Percentiles rank a stretch among this genome's conserved stretches.
phyloP scores from a whole-genome alignment of 257 asterid genomes.

The Solanum okadae region DNA sequence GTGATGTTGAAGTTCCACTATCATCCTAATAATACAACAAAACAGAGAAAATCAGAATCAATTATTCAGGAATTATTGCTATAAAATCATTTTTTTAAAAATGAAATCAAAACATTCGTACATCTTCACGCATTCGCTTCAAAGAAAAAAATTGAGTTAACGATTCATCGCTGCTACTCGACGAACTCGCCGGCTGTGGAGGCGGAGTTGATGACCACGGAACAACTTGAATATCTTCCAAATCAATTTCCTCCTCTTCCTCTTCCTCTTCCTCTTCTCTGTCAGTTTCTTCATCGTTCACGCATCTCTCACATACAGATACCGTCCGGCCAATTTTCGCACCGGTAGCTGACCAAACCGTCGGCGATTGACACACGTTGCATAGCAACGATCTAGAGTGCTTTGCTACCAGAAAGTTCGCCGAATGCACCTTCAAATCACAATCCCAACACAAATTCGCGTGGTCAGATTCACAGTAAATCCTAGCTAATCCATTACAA shows the following conservation, averaged over 20 bases:
- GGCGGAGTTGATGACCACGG: slow-evolving; percentile 18
- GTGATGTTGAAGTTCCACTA: background rate
- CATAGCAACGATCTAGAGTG: slow-evolving; percentile 32
- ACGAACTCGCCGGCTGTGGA: slow-evolving; percentile 19
- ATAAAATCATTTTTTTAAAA: background rate
- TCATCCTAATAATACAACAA: background rate
- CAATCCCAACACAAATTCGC: slow-evolving; percentile 50
- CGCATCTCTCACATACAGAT: slow-evolving; percentile 22
- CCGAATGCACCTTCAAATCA: slow-evolving; percentile 51
- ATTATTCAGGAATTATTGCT: too few species aligned
- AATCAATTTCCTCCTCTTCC: slow-evolving; percentile 5
- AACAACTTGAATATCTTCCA: slow-evolving; percentile 10
- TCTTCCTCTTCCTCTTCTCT: background rate
- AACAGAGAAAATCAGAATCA: background rate
- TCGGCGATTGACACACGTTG: slow-evolving; percentile 24
- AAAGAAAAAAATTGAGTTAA: background rate
- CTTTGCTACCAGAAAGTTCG: slow-evolving; percentile 42
- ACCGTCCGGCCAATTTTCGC: slow-evolving; percentile 7
- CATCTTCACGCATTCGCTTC: background rate
- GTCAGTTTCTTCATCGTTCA: background rate
- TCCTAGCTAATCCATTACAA: slow-evolving; percentile 21
- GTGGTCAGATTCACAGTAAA: slow-evolving; percentile 37
- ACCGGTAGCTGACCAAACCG: slow-evolving; percentile 39
- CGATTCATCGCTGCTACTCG: slow-evolving; percentile 6
- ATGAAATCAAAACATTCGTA: background rate